Evolutionary conservation across 1,284 basidiomycete genomes (phyloP).

Genomic region (Malassezia caprae): DNA sequence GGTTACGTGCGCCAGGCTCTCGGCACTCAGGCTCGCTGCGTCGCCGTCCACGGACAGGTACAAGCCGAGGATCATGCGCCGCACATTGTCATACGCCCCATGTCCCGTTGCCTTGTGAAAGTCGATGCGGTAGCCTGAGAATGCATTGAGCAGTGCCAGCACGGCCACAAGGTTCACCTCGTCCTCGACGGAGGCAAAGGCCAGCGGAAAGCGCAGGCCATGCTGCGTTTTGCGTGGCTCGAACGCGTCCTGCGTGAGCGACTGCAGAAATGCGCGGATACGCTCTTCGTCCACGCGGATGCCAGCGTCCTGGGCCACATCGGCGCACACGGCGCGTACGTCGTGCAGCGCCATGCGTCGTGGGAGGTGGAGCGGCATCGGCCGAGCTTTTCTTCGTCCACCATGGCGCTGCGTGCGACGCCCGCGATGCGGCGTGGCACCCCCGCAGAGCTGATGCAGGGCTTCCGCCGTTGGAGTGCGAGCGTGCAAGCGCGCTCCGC

Average conservation of each 20-base stretch:
- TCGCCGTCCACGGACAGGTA: constrained; percentile 27
- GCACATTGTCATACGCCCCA: constrained; percentile 36
- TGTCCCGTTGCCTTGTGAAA: constrained; percentile 31
- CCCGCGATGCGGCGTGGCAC: constrained; percentile 5
- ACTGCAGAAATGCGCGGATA: constrained; percentile 26
- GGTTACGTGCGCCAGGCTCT: constrained; percentile 20
- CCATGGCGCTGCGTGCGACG: constrained; percentile 12
- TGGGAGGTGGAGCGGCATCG: neutral
- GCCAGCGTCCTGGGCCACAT: neutral
- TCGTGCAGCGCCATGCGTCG: constrained; percentile 8
- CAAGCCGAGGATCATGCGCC: constrained; percentile 29
- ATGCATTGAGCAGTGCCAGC: constrained; percentile 36
- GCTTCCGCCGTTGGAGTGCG: constrained; percentile 3
- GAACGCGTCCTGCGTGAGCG: constrained; percentile 15
- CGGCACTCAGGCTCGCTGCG: constrained; percentile 14
- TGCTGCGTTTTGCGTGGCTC: constrained; percentile 22
- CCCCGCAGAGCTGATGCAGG: constrained; percentile 5
- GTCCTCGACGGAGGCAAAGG: constrained; percentile 22
- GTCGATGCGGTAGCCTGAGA: constrained; percentile 30
- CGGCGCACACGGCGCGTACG: constrained; percentile 17
- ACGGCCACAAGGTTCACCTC: constrained; percentile 39
- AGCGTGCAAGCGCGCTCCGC: constrained; percentile 4
- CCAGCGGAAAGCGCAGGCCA: constrained; percentile 34
- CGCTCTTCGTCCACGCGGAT: constrained; percentile 12
- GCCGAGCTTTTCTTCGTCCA: constrained; percentile 8